Conservation (phyloP, 768 basidiomycete genomes). For the Amanita fuliginea region DNA sequence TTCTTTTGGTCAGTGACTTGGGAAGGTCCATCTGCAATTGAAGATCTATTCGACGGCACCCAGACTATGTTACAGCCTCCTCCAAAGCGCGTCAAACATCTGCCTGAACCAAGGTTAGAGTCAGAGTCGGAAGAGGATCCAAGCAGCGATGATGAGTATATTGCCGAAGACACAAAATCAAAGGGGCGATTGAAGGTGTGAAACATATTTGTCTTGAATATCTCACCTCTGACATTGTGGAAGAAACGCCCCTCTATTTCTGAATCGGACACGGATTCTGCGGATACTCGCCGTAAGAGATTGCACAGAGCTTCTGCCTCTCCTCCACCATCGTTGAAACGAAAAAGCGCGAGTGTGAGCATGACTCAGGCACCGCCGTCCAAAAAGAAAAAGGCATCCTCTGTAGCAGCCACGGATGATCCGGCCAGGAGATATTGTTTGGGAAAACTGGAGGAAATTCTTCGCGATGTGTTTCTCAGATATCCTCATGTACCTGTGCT, state of each 20-base stretch:
- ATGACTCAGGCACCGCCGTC: conserved; percentile 23
- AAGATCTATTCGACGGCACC: conserved; percentile 26
- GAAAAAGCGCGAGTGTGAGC: conserved; percentile 29
- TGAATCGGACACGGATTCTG: conserved; percentile 33
- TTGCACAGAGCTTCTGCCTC: conserved; percentile 19
- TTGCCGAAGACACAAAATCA: conserved; percentile 26
- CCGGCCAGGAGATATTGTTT: conserved; percentile 73
- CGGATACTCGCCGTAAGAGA: conserved; percentile 18
- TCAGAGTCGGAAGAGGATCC: conserved; percentile 36
- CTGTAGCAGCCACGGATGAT: conserved; percentile 39
- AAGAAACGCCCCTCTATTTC: conserved; percentile 15
- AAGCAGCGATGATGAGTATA: conserved; percentile 65
- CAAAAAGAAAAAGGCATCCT: conserved; percentile 34
- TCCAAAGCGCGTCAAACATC: background rate
- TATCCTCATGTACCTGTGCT: conserved; percentile 45
- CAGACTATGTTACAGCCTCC: conserved; percentile 8
- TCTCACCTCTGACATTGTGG: background rate
- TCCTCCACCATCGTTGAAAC: conserved; percentile 33
- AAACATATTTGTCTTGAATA: conserved; percentile 18
- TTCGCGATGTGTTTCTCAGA: conserved; percentile 57
- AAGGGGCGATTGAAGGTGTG: conserved; percentile 21
- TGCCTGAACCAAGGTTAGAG: conserved; percentile 5
- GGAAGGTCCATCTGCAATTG: conserved; percentile 55
- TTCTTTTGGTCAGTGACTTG: conserved; percentile 22
- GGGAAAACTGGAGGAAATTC: conserved; percentile 61